Percentiles rank a stretch among this genome's conserved stretches.
Conservation (phyloP, 192 early-diverging fungal genomes). For the Coemansia sp. region DNA sequence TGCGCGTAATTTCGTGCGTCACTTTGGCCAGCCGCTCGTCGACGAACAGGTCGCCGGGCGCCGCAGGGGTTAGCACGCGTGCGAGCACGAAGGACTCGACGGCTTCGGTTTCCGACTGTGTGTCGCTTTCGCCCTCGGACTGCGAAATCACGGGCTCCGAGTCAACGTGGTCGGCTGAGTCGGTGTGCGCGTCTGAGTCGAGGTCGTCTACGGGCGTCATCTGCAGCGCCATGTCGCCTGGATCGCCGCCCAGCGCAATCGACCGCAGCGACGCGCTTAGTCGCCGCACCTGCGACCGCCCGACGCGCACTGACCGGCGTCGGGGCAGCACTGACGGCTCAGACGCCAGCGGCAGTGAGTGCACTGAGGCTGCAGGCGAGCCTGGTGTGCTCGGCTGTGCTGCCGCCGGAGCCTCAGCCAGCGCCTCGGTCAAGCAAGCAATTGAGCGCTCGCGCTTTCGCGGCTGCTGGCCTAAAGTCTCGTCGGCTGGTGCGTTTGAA, state of each 20-base stretch:
- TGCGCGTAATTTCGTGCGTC: conserved; percentile 54
- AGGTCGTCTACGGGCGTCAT: conserved; percentile 2
- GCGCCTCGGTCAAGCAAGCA: conserved; percentile 1
- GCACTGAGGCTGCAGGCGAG: neutral
- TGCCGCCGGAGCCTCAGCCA: neutral
- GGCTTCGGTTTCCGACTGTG: conserved; percentile 4
- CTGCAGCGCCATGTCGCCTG: neutral
- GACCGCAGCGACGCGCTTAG: conserved; percentile 48
- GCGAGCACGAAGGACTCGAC: conserved; percentile 44
- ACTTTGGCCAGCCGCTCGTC: conserved; percentile 54
- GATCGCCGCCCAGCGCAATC: conserved; percentile 27
- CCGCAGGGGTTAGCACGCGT: conserved; percentile 56
- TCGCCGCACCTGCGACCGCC: conserved; percentile 35
- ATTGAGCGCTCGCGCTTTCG: neutral
- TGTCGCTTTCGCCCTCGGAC: neutral
- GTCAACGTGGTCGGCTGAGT: conserved; percentile 8
- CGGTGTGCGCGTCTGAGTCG: no score
- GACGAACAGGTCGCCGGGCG: conserved; percentile 70
- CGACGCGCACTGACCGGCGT: conserved; percentile 24
- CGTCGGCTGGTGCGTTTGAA: neutral
- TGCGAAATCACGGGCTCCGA: conserved; percentile 9
- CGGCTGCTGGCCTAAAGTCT: no score
- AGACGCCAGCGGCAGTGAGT: neutral
- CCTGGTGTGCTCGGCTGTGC: neutral
- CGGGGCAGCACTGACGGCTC: neutral